Evolutionary conservation across 176 grass and related monocot species (phyloP).

Genomic region (Triticum aestivum): DNA sequence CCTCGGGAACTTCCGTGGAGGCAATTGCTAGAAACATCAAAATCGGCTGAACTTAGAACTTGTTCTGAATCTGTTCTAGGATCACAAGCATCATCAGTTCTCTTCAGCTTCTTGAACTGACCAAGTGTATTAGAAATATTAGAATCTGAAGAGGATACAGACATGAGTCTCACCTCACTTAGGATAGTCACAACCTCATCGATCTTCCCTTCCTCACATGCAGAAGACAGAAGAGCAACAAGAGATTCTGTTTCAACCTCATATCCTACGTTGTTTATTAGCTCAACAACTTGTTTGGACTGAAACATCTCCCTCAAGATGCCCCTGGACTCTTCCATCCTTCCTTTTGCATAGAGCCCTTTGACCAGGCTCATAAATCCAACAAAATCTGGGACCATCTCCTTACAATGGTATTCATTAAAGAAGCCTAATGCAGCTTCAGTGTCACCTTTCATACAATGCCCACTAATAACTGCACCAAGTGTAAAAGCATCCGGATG

Average conservation of each 20-base stretch:
- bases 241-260: slow-evolving; percentile 56
- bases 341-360: slow-evolving; percentile 85
- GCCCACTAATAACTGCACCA: slow-evolving; percentile 67
- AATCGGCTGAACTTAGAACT: slow-evolving; percentile 8
- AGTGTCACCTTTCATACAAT: slow-evolving; percentile 64
- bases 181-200: slow-evolving; percentile 70
- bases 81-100: slow-evolving; percentile 36
- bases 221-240: slow-evolving; percentile 59
- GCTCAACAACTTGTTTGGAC: slow-evolving; percentile 50
- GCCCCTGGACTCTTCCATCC: slow-evolving; percentile 80
- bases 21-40: slow-evolving; percentile 29
- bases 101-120: slow-evolving; percentile 44
- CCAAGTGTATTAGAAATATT: slow-evolving; percentile 22
- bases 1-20: neutral
- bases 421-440: slow-evolving; percentile 73
- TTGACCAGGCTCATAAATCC: slow-evolving; percentile 73
- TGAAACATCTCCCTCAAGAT: slow-evolving; percentile 81
- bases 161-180: slow-evolving; percentile 64
- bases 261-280: slow-evolving; percentile 75
- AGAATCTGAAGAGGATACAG: slow-evolving; percentile 43
- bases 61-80: slow-evolving; percentile 21
- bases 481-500: slow-evolving; percentile 73
- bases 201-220: slow-evolving; percentile 81
- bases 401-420: slow-evolving; percentile 49
- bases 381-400: slow-evolving; percentile 68